A percentile compares a stretch with the other conserved stretches of the same genome.
Evolutionary conservation across 2,329 filamentous ascomycete species (phyloP).

Genomic region (Microsporum ferrugineum): DNA sequence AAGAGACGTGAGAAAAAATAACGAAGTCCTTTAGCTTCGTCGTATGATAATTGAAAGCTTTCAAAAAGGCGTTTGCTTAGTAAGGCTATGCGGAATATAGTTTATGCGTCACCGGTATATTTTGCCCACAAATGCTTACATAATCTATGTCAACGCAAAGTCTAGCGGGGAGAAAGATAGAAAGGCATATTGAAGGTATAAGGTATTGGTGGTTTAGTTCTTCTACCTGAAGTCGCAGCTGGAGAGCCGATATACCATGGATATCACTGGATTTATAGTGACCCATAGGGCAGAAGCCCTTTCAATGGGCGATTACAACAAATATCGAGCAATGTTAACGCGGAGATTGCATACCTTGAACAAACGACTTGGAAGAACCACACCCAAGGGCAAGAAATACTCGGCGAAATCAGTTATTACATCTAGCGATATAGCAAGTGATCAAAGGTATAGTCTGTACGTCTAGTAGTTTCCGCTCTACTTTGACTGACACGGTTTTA

Average conservation of each 20-base stretch:
- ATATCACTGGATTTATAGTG: conserved; percentile 77
- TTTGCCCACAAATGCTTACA: neutral
- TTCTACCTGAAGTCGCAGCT: neutral
- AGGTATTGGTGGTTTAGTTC: neutral
- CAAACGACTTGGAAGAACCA: conserved; percentile 73
- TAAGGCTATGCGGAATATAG: neutral
- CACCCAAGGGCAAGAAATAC: conserved; percentile 79
- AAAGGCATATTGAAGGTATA: neutral
- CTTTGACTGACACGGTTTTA: conserved; percentile 27
- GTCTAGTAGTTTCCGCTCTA: neutral
- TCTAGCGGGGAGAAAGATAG: neutral
- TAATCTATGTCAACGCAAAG: neutral
- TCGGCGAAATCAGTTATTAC: conserved; percentile 58
- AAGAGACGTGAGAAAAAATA: neutral
- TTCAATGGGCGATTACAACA: conserved; percentile 76
- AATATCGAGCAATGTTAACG: conserved; percentile 68
- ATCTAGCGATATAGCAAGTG: conserved; percentile 60
- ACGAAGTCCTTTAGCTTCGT: neutral
- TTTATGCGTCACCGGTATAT: neutral
- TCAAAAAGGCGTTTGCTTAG: neutral
- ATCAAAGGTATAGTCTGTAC: conserved; percentile 55
- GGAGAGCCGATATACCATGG: conserved; percentile 46
- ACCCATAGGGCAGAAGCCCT: conserved; percentile 71
- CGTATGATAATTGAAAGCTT: neutral
- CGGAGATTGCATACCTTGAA: conserved; percentile 72